Evolutionary conservation across 805 yeast genomes (phyloP).

Genomic region (Candida insectalens): DNA sequence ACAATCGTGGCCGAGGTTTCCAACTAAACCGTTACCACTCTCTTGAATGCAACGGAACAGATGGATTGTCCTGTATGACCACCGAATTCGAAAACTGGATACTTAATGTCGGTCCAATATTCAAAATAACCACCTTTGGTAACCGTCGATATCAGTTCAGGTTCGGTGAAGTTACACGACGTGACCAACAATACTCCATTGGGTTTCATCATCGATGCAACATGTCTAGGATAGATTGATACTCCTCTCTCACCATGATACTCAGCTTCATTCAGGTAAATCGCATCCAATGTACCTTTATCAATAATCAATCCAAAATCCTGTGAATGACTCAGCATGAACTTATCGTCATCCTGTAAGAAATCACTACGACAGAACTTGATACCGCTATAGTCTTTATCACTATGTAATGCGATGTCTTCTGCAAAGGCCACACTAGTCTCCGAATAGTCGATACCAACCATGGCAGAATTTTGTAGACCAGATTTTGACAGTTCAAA

Average conservation of each 20-base stretch:
- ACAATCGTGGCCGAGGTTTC: slow-evolving; percentile 31
- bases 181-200: slow-evolving; percentile 69
- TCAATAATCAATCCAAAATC: slow-evolving; percentile 72
- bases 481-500: slow-evolving; percentile 62
- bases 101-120: slow-evolving; percentile 58
- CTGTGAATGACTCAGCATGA: slow-evolving; percentile 19
- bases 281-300: slow-evolving; percentile 96
- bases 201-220: slow-evolving; percentile 42
- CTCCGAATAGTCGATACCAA: slow-evolving; percentile 83
- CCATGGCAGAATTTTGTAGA: slow-evolving; percentile 30
- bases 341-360: slow-evolving; percentile 29
- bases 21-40: slow-evolving; percentile 8
- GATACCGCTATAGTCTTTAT: slow-evolving; percentile 19
- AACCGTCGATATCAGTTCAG: slow-evolving; percentile 53
- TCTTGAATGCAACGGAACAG: slow-evolving; percentile 74
- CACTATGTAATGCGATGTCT: slow-evolving; percentile 38
- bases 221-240: slow-evolving; percentile 54
- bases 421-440: slow-evolving; percentile 71
- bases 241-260: slow-evolving; percentile 35
- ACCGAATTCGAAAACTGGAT: slow-evolving; percentile 83
- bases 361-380: slow-evolving; percentile 65
- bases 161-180: slow-evolving; percentile 87
- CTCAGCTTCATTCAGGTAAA: slow-evolving; percentile 64
- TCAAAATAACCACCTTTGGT: slow-evolving; percentile 32
- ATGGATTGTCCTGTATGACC: slow-evolving; percentile 85